Percentiles rank a stretch among this genome's conserved stretches.
These are phyloP conservation scores for Fraxinus platypoda DNA, from an alignment of 305 asterid genomes.

Conservation along the genomic window DNA sequence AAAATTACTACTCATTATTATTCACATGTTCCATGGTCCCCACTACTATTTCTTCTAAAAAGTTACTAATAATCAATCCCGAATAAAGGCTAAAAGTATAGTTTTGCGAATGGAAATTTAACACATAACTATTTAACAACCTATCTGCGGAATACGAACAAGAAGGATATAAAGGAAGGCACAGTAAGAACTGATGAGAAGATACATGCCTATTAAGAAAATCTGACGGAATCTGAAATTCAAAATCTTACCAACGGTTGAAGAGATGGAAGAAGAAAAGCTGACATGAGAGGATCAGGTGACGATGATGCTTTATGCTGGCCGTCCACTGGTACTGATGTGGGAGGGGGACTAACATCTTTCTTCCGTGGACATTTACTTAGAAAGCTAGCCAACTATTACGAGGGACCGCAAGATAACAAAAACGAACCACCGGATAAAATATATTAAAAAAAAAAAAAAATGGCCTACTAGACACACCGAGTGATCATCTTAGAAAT, in stretches of 20 bases:
- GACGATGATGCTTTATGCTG: slow-evolving; percentile 43
- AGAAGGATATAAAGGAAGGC: slow-evolving; percentile 16
- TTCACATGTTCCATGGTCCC: background rate
- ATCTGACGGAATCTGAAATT: slow-evolving; percentile 27
- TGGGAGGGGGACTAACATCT: slow-evolving; percentile 47
- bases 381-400: slow-evolving; percentile 17
- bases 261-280: slow-evolving; percentile 37
- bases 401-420: slow-evolving; percentile 14
- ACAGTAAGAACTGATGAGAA: slow-evolving; percentile 17
- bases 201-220: slow-evolving; percentile 9
- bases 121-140: slow-evolving; percentile 1
- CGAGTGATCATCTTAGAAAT: background rate
- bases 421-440: slow-evolving; percentile 13
- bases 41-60: background rate
- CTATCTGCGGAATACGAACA: slow-evolving; percentile 11
- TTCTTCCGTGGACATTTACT: slow-evolving; percentile 34
- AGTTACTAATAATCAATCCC: background rate
- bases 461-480: background rate
- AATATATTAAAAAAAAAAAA: background rate
- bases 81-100: background rate
- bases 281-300: slow-evolving; percentile 29
- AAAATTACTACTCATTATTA: background rate
- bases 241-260: slow-evolving; percentile 34
- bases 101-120: background rate
- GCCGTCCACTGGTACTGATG: slow-evolving; percentile 61